Evolutionary conservation across 2,329 filamentous ascomycete genomes (phyloP).

Genomic region (Microdochium bolleyi): DNA sequence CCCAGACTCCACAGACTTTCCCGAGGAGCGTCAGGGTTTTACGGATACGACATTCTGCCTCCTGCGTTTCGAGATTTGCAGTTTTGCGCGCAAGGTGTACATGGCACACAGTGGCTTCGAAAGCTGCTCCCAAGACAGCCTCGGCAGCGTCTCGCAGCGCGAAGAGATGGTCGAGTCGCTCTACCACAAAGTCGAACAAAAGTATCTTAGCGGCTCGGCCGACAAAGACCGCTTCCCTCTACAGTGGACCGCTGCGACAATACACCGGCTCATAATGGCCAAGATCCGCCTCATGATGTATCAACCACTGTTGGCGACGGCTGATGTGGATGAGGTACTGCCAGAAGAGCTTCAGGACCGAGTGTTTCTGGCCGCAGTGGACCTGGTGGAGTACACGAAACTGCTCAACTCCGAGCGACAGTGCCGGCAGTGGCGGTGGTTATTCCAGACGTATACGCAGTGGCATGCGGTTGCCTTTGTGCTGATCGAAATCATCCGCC

Average conservation of each 20-base stretch:
- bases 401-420: conserved; percentile 40
- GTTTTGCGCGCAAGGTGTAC: conserved; percentile 29
- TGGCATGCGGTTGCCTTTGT: conserved; percentile 52
- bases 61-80: conserved; percentile 34
- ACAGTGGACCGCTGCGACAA: conserved; percentile 42
- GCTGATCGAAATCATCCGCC: conserved; percentile 39
- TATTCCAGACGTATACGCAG: conserved; percentile 51
- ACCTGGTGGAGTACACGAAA: conserved; percentile 48
- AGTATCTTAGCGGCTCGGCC: conserved; percentile 43
- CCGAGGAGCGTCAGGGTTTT: conserved; percentile 36
- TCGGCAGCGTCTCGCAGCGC: conserved; percentile 30
- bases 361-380: conserved; percentile 41
- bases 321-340: conserved; percentile 21
- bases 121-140: conserved; percentile 20
- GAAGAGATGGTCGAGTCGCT: conserved; percentile 36
- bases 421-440: conserved; percentile 46
- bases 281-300: conserved; percentile 49
- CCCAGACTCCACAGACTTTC: conserved; percentile 36
- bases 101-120: conserved; percentile 21
- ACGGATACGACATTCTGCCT: conserved; percentile 44
- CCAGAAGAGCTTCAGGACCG: conserved; percentile 30
- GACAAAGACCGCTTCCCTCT: conserved; percentile 33
- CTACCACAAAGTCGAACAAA: conserved; percentile 39
- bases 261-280: conserved; percentile 40
- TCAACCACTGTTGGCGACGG: conserved; percentile 39